Evolutionary conservation across 2,329 filamentous ascomycete species (phyloP), one percentile per base, ranked within the genome.

Genomic region (Trichophyton mentagrophytes): DNA sequence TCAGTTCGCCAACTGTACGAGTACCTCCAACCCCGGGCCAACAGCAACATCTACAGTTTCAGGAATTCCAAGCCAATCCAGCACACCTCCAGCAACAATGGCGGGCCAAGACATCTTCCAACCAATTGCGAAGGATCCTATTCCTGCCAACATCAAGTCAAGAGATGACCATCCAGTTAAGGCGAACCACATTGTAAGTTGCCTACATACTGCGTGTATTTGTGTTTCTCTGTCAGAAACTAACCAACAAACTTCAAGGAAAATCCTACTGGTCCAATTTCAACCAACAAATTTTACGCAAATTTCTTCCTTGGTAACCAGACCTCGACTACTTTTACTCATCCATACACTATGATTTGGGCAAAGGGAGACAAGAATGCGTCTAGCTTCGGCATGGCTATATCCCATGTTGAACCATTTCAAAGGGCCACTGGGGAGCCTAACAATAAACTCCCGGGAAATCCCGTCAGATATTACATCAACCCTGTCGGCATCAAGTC

Each of bases 401-500:
- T 95, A 59, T 86, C 86, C 7, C 90, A 96, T 69, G 79, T 85
- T 9, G 86, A 92, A 58, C 76, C 81, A 0, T 75, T 76, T 42
- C 84, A 93, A 70, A 75, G 86, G 60, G 84, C 85, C 0, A 88
- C 82, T 68, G 90, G 89, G 7, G 77, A 71, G 60, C 67, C 80
- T 3, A 78, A 79, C 62, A 75, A 78, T 57, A 73, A 72, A 27
- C 77, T 79, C 36, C 80, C 81, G 0, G 82, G 73, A 20, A 67
- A 80, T 7, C 85, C 88, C 3, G 79, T 81, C 1, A 76, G 80
- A 30, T 96, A 87, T 69, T 96, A 88, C 67, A 80, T 87, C 69
- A 93, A 89, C 67, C 90, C 92, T 0, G 77, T 93, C 49, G 88
- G 88, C 0, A 87, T 95, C 27, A 87, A 95, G 68, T 89, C 88